Base-by-base conservation (phyloP, 2,329 filamentous ascomycete genomes). In the Xenoacremonium recifei region DNA sequence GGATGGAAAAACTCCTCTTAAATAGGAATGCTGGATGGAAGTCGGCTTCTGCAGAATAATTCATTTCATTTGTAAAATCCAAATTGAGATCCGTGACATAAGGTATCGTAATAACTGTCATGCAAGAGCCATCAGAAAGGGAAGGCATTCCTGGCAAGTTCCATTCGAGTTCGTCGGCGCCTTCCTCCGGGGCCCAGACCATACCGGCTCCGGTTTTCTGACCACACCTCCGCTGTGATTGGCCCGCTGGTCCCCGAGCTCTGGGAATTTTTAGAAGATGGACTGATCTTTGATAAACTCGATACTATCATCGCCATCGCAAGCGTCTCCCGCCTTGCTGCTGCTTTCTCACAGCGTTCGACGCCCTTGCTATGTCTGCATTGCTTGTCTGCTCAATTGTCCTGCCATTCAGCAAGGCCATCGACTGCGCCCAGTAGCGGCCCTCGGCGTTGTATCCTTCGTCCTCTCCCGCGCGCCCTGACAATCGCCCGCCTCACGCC, bases 211-310 rank as follows among this genome's bases (percentile, higher is more conserved):
- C 45, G 35, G n/a, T 42, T 44, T 37, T 37, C 21, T 9, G 23
- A 30, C 17, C 13, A 39, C 30, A 18, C 32, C 12, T 6, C 21
- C 19, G 18, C 35, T 39, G 37, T 45, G 41, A 47, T 47, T 47
- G 45, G 45, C 35, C 21, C 31, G 27, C 7, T 27, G 16, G 20
- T 34, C 20, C 30, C 35, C 40, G 36, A 47, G 41, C 45, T 42
- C 20, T 34, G 25, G 34, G 35, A 37, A 41, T 44, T 47, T 47
- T 47, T 42, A 35, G 45, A 39, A 45, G 21, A 45, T 54, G 32
- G 39, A 36, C 51, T 52, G 51, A 54, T 52, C 13, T 20, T 34
- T 47, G 39, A 51, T 43, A 43, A 45, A 45, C 30, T 44, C 36
- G 31, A 25, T 30, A 18, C 19, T 16, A 31, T 20, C 36, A 34